phyloP scores from a whole-genome alignment of 352 stramenopile genomes.

The Pythium diclinum region DNA sequence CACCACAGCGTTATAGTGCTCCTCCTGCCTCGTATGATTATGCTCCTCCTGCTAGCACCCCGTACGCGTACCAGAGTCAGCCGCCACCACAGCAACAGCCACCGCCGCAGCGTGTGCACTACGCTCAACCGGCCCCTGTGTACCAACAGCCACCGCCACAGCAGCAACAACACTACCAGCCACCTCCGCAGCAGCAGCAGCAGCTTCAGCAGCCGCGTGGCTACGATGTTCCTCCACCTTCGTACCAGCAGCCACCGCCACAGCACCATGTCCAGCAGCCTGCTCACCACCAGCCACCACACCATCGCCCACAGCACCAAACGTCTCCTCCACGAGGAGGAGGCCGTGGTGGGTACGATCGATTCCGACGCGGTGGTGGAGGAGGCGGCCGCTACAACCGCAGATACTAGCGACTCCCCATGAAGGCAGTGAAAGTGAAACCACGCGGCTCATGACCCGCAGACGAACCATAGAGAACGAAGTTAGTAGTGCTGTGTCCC shows the following conservation, averaged over 20 bases:
- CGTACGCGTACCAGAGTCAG: constrained; percentile 16
- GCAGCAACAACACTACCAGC: constrained; percentile 8
- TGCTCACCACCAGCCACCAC: constrained; percentile 22
- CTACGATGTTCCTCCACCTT: constrained; percentile 1
- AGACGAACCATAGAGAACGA: constrained; percentile 21
- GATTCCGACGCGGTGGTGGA: constrained; percentile 26
- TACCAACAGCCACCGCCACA: constrained; percentile 14
- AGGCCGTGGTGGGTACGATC: constrained; percentile 22
- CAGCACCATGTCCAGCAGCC: constrained; percentile 19
- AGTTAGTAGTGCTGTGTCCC: background rate
- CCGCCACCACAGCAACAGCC: constrained; percentile 13
- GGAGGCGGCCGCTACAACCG: constrained; percentile 31
- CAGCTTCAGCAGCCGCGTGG: background rate
- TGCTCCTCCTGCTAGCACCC: constrained; percentile 3
- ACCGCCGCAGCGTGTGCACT: constrained; percentile 8
- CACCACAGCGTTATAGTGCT: constrained; percentile 11
- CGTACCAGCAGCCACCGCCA: constrained; percentile 14
- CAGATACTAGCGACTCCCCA: constrained; percentile 1
- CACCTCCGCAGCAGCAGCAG: constrained; percentile 4
- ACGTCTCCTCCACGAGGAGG: constrained; percentile 19
- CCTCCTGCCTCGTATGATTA: constrained; percentile 21
- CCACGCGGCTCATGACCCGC: background rate
- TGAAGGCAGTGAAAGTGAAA: background rate
- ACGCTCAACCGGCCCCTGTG: constrained; percentile 14
- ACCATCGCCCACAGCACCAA: constrained; percentile 22